Base-by-base conservation (phyloP, 163 green algal genomes). In the Chlamydomonas reinhardtii region DNA sequence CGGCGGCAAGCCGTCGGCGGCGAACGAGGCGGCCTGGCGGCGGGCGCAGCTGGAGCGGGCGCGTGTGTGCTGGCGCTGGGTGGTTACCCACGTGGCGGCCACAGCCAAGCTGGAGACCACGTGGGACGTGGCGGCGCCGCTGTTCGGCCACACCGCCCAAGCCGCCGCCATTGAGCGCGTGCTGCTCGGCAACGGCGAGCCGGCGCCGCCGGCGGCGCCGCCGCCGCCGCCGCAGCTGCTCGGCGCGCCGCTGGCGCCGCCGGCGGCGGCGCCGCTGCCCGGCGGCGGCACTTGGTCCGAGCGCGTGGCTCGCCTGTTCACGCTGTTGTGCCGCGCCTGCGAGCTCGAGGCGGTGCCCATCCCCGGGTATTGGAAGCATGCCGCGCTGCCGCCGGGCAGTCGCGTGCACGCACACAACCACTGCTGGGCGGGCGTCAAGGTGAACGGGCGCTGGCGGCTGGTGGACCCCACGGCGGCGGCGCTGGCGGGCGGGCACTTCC, bases 261-360 rank as follows among this genome's bases (percentile, higher is more conserved):
- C 74, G 19, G 32, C 74, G 20, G 32, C 74, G 8, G 5, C 56
- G 20, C 24, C 74, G 29, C 73, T 56, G 17, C 52, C 73, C n/a
- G 73, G 73, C 68, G 72, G 48, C 62, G 90, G 91, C 76, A 94
- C 90, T 11, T 93, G 85, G 84, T 76, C 89, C 4, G 92, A 95
- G 88, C 89, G 92, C 31, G 92, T 90, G 12, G 88, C 92, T 0
- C 77, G 70, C 43, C 79, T 94, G 25, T 92, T 94, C 39, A 80
- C 89, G 5, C 71, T 76, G 37, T 82, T 95, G 22, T 86, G 79
- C 32, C 75, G 80, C 2, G 88, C 82, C 2, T 91, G 85, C 52
- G 84, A 91, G 73, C 88, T 95, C 39, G 92, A 95, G 82, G 91
- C 92, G 5, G 85, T 93, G 20, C 54, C 88, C 70, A 90, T 95